These are phyloP conservation scores for Tricholomella constricta DNA, from an alignment of 768 basidiomycete genomes.

Conservation along the genomic window DNA sequence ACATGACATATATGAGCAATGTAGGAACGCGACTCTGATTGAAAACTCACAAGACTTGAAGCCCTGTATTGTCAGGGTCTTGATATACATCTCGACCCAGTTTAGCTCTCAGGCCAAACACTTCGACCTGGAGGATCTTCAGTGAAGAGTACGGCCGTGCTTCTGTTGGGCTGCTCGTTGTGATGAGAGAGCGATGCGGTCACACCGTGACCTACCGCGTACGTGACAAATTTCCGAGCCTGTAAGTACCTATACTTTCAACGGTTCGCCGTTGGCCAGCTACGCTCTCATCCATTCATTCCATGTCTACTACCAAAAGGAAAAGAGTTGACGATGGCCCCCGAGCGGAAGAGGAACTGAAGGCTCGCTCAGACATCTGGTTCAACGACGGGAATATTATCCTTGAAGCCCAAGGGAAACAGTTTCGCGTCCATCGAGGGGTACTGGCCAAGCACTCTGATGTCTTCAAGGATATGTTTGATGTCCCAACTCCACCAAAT, in stretches of 20 bases:
- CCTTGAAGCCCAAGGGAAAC: slow-evolving; percentile 13
- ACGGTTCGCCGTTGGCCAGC: too few relatives aligned
- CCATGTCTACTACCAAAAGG: background rate
- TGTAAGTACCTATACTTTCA: too few relatives aligned
- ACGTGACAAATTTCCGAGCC: slow-evolving; percentile 8
- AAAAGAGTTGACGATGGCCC: background rate
- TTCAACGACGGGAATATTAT: slow-evolving; percentile 22
- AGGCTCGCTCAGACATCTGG: slow-evolving; percentile 19
- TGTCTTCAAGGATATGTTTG: slow-evolving; percentile 17
- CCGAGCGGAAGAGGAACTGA: too few relatives aligned
- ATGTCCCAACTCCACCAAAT: background rate
- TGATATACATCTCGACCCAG: slow-evolving; percentile 65
- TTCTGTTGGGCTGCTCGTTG: background rate
- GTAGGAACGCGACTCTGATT: background rate
- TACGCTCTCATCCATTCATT: too few relatives aligned
- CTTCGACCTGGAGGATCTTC: background rate
- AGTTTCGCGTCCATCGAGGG: slow-evolving; percentile 24
- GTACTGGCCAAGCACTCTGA: slow-evolving; percentile 19
- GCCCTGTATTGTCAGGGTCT: slow-evolving; percentile 88
- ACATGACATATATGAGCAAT: slow-evolving; percentile 10
- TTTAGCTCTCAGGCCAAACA: background rate
- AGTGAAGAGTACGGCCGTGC: background rate
- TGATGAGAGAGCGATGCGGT: background rate
- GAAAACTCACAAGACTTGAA: slow-evolving; percentile 91
- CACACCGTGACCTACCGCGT: slow-evolving; percentile 15